Percentiles rank a stretch among this genome's conserved stretches.
Conservation (phyloP, 768 basidiomycete genomes). For the Termitomyces sp. region DNA sequence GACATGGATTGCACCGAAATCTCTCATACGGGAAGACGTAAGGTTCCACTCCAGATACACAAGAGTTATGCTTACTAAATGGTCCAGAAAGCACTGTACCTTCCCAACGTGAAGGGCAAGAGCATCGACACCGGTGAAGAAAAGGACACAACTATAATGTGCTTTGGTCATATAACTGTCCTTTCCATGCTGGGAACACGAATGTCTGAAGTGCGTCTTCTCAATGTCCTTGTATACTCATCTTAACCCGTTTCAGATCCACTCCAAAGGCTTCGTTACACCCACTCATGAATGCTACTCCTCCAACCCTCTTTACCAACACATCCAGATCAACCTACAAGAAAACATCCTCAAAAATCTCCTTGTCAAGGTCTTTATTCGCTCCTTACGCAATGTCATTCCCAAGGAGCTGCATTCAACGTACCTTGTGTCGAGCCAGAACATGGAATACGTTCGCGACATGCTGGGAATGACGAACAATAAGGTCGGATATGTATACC, state of each 20-base stretch:
- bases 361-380: constrained; percentile 81
- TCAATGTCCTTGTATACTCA: background rate
- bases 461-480: constrained; percentile 86
- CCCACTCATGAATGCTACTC: constrained; percentile 48
- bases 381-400: constrained; percentile 59
- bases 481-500: constrained; percentile 86
- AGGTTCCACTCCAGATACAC: constrained; percentile 21
- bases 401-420: constrained; percentile 60
- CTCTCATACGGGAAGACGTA: constrained; percentile 88
- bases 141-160: constrained; percentile 74
- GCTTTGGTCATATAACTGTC: constrained; percentile 70
- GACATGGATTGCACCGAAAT: constrained; percentile 88
- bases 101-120: constrained; percentile 80
- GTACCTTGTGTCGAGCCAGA: constrained; percentile 78
- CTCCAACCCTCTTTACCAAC: constrained; percentile 59
- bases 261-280: constrained; percentile 65
- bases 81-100: constrained; percentile 80
- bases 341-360: constrained; percentile 90
- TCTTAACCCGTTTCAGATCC: constrained; percentile 46
- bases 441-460: constrained; percentile 80
- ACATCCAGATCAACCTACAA: constrained; percentile 87
- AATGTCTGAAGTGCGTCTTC: constrained; percentile 69
- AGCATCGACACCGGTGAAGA: constrained; percentile 48
- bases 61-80: background rate
- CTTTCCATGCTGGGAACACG: constrained; percentile 80